A percentile compares a stretch with the other conserved stretches of the same genome.
These are phyloP conservation scores for Tylopilus rubrobrunneus DNA, from an alignment of 768 basidiomycete species.

Conservation along the genomic window DNA sequence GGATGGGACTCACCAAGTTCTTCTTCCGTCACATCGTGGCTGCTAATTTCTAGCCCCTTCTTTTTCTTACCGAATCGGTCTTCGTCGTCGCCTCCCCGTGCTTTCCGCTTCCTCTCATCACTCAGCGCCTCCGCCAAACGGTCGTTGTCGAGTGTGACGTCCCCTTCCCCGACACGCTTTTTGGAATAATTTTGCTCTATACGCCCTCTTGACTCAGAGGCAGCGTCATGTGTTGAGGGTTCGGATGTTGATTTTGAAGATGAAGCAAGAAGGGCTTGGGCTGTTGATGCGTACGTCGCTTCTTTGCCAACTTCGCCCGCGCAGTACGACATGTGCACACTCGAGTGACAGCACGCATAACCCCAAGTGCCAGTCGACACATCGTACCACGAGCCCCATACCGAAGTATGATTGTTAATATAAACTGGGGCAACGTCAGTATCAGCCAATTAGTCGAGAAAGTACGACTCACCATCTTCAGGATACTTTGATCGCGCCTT, in stretches of 20 bases:
- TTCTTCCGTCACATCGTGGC: constrained; percentile 87
- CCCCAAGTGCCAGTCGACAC: constrained; percentile 74
- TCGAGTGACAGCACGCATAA: constrained; percentile 91
- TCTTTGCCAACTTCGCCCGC: constrained; percentile 82
- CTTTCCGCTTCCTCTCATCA: constrained; percentile 81
- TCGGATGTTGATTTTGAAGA: constrained; percentile 27
- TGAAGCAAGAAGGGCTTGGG: constrained; percentile 58
- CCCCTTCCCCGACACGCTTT: constrained; percentile 77
- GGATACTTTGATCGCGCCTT: constrained; percentile 91
- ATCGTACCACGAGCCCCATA: constrained; percentile 99
- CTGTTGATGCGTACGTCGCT: constrained; percentile 72
- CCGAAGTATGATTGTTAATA: constrained; percentile 87
- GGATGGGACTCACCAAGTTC: constrained; percentile 57
- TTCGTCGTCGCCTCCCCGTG: constrained; percentile 47
- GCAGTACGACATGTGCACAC: constrained; percentile 84
- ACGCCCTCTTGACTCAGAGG: constrained; percentile 32
- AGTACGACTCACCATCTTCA: constrained; percentile 73
- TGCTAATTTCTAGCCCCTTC: constrained; percentile 44
- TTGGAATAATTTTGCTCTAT: constrained; percentile 75
- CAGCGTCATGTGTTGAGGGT: constrained; percentile 29
- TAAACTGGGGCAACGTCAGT: constrained; percentile 48
- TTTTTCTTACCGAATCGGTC: constrained; percentile 62
- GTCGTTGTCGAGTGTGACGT: constrained; percentile 69
- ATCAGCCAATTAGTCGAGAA: not conserved
- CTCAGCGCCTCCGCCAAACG: constrained; percentile 64